Evolutionary conservation across 2,329 filamentous ascomycete species (phyloP), one percentile per base, ranked within the genome.

Genomic region (Westerdykella sp.): DNA sequence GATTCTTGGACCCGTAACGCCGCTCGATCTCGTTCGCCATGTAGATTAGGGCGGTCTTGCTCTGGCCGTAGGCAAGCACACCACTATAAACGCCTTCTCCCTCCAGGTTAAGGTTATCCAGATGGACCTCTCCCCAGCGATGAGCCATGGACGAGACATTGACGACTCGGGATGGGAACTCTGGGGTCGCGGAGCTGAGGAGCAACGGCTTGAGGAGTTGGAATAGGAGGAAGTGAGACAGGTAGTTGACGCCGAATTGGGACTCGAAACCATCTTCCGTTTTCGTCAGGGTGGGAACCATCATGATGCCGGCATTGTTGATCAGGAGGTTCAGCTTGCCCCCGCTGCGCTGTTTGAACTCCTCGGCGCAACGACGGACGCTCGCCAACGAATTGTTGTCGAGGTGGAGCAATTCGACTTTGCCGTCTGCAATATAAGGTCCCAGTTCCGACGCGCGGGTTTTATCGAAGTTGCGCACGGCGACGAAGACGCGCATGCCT

Each of bases 21-120:
- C 74, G 65, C 30, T 79, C 73, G 22, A 78, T 63, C 41, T 76
- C 67, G 46, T 73, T 77, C 6, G 74, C 70, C 43, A 74, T 69
- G 51, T 70, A 75, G 16, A 77, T 66, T 40, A 73, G 74, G 5
- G 75, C 74, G 0, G 69, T 65, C 52, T 79, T 80, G 34, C 69
- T 67, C 44, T 75, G 70, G 0, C 62, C 70, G 47, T 78, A 80
- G 1, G 69, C 65, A 1, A 45, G 34, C 41, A 55, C 62, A 0
- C 65, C 64, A 0, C 68, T 53, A 48, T 75, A 73, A 1, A 47
- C 52, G 12, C 51, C 56, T 13, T 56, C 50, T 9, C 25, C 25
- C 23, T 67, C 39, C 30, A 69, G 65, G 40, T 69, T 65, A 49
- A 70, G 63, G 51, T 74, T 63, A 45, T 73, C 65, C 32, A 66